Evolutionary conservation across 2,329 filamentous ascomycete species (phyloP), one percentile per base, ranked within the genome.

Genomic region (Ophiocordyceps camponoti-saundersi): DNA sequence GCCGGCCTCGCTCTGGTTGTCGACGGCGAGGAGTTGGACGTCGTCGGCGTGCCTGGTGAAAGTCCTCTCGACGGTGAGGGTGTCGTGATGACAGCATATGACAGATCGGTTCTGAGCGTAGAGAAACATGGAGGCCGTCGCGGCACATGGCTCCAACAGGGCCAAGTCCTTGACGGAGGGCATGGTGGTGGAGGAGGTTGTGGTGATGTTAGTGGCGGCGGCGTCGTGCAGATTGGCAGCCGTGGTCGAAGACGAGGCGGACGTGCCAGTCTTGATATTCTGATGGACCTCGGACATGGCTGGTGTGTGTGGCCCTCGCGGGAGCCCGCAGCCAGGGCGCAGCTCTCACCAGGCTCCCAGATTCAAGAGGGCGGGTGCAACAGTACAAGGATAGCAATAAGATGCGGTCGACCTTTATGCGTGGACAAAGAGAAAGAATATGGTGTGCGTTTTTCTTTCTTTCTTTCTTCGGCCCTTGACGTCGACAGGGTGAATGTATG

Each of bases 1-100:
- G 3, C 89, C 89, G 50, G 79, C 70, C 54, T 95, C 89, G 62
- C 89, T 95, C 48, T 85, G 79, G 59, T 89, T 96, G 62, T 98
- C 92, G 46, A 93, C 88, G 1, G 82, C 81, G 47, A 98, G 78
- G 57, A 95, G 74, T 47, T 82, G 74, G 29, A 98, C 80, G 53
- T 93, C 82, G 52, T 94, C 85, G 32, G 77, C 75, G 61, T 98
- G 92, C 49, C 80, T 75, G 26, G 84, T 79, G 60, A 96, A 96
- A 18, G 84, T 77, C 50, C 88, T 74, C 58, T 96, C 90, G 53
- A 96, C 82, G 18, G 84, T 85, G 47, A 98, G 68, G 3, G 85
- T 94, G 60, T 96, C 90, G 65, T 96, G 90, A 57, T 94, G 88
- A 30, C 90, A 80, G 61, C 88, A 92, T 22, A 95, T 73, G 49